phyloP scores from a whole-genome alignment of 768 basidiomycete species.

The Podaxis mareebaensis region DNA sequence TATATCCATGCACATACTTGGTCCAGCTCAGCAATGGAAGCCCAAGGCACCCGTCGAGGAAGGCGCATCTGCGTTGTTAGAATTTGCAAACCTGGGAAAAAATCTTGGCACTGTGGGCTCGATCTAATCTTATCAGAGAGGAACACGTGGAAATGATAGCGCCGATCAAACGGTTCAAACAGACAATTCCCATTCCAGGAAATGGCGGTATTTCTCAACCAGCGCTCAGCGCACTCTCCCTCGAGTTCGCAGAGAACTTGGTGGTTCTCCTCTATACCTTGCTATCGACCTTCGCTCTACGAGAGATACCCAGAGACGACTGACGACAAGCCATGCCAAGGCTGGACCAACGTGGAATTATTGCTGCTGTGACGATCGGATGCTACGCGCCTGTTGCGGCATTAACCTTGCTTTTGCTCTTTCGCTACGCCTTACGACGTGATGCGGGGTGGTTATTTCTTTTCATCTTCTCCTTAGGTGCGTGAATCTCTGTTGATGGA shows the following conservation, averaged over 20 bases:
- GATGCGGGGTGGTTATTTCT: conserved; percentile 72
- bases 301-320: conserved; percentile 16
- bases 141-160: conserved; percentile 9
- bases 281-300: background rate
- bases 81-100: conserved; percentile 1
- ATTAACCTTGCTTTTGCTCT: conserved; percentile 43
- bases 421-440: conserved; percentile 56
- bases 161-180: conserved; percentile 14
- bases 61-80: conserved; percentile 51
- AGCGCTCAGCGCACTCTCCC: background rate
- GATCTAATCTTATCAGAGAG: conserved; percentile 9
- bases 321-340: conserved; percentile 35
- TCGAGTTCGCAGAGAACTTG: background rate
- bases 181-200: conserved; percentile 10
- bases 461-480: conserved; percentile 59
- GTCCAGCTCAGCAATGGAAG: conserved; percentile 66
- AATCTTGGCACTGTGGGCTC: background rate
- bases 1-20: conserved; percentile 78
- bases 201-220: background rate
- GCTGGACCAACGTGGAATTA: conserved; percentile 46
- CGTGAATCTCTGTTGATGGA: conserved; percentile 24
- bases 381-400: conserved; percentile 59
- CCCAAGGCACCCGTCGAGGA: conserved; percentile 83
- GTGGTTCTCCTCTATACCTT: conserved; percentile 21
- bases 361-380: conserved; percentile 59